Conservation (phyloP, 2,329 filamentous ascomycete genomes). For the Diplodia intermedia region DNA sequence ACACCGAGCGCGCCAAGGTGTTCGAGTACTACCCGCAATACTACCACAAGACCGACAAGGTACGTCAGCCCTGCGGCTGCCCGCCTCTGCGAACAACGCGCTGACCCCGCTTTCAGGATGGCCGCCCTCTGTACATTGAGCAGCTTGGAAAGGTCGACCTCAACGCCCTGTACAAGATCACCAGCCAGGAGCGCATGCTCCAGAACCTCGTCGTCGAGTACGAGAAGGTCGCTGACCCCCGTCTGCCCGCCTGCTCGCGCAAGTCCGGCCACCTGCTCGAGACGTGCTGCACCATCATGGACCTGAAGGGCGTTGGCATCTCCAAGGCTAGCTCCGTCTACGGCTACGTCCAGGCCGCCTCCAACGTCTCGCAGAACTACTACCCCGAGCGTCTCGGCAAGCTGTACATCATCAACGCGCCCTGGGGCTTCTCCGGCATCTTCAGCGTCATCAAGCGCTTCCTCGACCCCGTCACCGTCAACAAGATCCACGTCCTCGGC, state of each 20-base stretch:
- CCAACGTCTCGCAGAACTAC: conserved; percentile 95
- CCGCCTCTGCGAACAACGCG: not conserved
- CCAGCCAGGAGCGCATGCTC: conserved; percentile 89
- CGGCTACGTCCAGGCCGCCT: conserved; percentile 83
- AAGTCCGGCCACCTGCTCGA: conserved; percentile 89
- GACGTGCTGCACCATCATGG: conserved; percentile 98
- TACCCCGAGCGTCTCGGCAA: conserved; percentile 97
- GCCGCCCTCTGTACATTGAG: conserved; percentile 96
- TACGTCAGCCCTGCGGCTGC: conserved; percentile 40
- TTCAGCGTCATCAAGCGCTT: conserved; percentile 90
- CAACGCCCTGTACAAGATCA: conserved; percentile 89
- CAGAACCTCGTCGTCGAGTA: conserved; percentile 97
- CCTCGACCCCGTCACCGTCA: conserved; percentile 94
- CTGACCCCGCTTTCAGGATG: conserved; percentile 67
- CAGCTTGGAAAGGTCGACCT: conserved; percentile 93
- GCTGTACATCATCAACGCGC: conserved; percentile 97
- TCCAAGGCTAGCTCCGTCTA: conserved; percentile 83
- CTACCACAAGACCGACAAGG: conserved; percentile 96
- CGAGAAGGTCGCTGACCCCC: conserved; percentile 91
- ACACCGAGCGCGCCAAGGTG: conserved; percentile 82
- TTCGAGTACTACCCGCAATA: conserved; percentile 96
- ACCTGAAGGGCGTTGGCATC: conserved; percentile 91
- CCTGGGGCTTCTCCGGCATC: conserved; percentile 89
- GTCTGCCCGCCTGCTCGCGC: conserved; percentile 92
- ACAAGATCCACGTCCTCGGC: conserved; percentile 93